A percentile compares a stretch with the other conserved stretches of the same genome.
Evolutionary conservation across 1,284 basidiomycete species (phyloP).

Genomic region (Sutorius eximius): DNA sequence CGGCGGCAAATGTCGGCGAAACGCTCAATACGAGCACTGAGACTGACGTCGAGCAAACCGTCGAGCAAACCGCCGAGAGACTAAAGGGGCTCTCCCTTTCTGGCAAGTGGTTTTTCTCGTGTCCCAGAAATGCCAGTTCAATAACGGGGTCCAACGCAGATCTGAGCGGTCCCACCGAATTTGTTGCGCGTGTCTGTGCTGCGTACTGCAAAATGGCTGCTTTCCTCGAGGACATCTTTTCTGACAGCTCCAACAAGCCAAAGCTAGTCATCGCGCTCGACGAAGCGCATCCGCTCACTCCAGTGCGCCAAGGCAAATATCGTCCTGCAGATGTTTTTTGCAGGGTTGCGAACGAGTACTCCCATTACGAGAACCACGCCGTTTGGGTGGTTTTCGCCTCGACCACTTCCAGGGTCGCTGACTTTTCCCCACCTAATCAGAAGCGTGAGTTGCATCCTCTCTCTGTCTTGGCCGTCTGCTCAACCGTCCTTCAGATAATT

Average conservation of each 20-base stretch:
- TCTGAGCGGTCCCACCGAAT: background rate
- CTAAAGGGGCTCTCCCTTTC: background rate
- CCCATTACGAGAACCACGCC: background rate
- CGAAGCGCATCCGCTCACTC: background rate
- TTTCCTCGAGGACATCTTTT: too few species aligned
- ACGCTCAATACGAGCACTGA: too few species aligned
- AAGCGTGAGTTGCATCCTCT: background rate
- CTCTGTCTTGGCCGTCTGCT: background rate
- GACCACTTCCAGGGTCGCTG: slow-evolving; percentile 9
- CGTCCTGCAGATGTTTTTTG: slow-evolving; percentile 6
- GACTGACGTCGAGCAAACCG: background rate
- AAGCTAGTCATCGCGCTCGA: background rate
- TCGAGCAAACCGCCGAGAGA: background rate
- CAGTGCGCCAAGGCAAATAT: background rate
- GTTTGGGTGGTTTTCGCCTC: slow-evolving; percentile 18
- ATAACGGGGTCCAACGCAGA: background rate
- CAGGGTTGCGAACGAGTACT: slow-evolving; percentile 2
- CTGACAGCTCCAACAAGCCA: too few species aligned
- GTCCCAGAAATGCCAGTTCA: background rate
- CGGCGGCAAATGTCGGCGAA: background rate
- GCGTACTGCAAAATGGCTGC: background rate
- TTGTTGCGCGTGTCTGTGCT: background rate
- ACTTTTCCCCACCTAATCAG: slow-evolving; percentile 9
- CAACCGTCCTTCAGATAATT: background rate
- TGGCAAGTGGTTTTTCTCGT: background rate